Evolutionary conservation across 176 grass and related monocot genomes (phyloP).

Genomic region (Cymbopogon citratus): DNA sequence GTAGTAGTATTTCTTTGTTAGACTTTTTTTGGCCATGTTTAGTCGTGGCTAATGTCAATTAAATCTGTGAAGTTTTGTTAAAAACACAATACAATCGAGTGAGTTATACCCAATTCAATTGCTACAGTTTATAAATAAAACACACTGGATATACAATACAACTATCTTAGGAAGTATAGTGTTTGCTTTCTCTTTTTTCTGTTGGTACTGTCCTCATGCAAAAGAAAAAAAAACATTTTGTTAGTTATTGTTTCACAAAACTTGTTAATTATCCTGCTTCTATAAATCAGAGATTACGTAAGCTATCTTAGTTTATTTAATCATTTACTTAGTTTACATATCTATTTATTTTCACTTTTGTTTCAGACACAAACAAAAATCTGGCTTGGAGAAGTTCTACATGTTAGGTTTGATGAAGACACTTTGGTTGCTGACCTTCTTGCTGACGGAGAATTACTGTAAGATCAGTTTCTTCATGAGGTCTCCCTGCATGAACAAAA

Average conservation of each 20-base stretch:
- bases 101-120: neutral
- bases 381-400: slow-evolving; percentile 90
- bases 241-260: neutral
- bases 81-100: neutral
- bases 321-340: neutral
- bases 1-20: neutral
- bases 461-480: slow-evolving; percentile 36
- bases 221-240: neutral
- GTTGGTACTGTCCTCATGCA: neutral
- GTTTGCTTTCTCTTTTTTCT: neutral
- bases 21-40: neutral
- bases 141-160: neutral
- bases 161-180: neutral
- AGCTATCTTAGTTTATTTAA: neutral
- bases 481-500: neutral
- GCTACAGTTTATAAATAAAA: neutral
- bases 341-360: slow-evolving; percentile 17
- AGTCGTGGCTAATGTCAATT: neutral
- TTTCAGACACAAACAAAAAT: slow-evolving; percentile 79
- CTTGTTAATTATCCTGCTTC: neutral
- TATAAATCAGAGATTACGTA: neutral
- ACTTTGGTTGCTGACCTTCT: slow-evolving; percentile 69
- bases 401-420: slow-evolving; percentile 68
- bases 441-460: slow-evolving; percentile 84
- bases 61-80: neutral